Conservation (phyloP, 495 filamentous ascomycete genomes). For the Mytilinidion resinicola region DNA sequence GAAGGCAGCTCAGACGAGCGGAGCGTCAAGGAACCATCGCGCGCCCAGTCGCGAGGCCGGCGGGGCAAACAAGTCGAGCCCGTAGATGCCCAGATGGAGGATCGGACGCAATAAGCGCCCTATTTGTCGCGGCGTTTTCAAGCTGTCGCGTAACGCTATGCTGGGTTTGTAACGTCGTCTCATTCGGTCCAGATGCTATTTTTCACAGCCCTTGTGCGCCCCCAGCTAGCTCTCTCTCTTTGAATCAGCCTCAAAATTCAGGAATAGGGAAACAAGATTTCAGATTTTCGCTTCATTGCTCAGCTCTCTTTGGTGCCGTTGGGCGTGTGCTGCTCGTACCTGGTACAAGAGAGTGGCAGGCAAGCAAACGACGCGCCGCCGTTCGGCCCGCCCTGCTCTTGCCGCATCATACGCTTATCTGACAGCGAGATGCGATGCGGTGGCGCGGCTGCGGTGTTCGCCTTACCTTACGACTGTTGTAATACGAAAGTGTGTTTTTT, state of each 20-base stretch:
- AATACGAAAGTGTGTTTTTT: too few relatives aligned
- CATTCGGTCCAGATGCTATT: neutral
- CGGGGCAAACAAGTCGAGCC: conserved; percentile 22
- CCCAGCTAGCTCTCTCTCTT: neutral
- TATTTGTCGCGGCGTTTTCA: neutral
- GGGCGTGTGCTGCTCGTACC: neutral
- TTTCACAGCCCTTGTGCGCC: neutral
- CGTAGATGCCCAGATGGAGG: conserved; percentile 23
- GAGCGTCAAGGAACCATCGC: conserved; percentile 30
- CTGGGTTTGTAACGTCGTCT: neutral
- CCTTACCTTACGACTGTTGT: too few relatives aligned
- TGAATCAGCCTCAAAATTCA: neutral
- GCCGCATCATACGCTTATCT: neutral
- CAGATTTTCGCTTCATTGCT: neutral
- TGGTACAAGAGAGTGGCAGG: neutral
- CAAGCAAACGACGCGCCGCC: neutral
- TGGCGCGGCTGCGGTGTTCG: too few relatives aligned
- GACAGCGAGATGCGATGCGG: neutral
- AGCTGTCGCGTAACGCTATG: neutral
- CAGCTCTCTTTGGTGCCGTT: neutral
- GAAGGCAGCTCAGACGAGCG: conserved; percentile 48
- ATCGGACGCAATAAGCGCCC: conserved; percentile 6
- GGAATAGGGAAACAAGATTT: neutral
- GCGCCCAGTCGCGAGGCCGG: conserved; percentile 28
- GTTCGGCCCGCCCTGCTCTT: neutral